These are phyloP conservation scores for Scenedesmus sp. DNA, from an alignment of 163 green algal species.

Conservation along the genomic window DNA sequence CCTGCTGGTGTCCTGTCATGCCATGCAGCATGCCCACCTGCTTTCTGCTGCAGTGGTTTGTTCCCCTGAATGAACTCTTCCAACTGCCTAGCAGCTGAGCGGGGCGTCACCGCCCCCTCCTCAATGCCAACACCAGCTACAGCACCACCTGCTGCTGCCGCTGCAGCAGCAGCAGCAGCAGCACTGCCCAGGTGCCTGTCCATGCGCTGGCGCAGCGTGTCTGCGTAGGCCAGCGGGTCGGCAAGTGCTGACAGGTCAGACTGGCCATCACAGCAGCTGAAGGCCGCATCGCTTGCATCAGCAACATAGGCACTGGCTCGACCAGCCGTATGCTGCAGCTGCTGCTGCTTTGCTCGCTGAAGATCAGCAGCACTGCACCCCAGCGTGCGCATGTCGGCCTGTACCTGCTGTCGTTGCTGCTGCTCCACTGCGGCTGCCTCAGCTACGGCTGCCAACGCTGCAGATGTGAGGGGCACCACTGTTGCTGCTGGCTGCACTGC, in stretches of 20 bases:
- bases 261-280: slow-evolving; percentile 31
- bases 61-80: not conserved
- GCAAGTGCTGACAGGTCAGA: slow-evolving; percentile 45
- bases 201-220: not conserved
- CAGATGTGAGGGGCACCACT: slow-evolving; percentile 1
- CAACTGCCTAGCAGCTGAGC: not conserved
- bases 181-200: slow-evolving; percentile 5
- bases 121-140: not conserved
- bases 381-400: no score
- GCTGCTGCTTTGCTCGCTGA: not conserved
- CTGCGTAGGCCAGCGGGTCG: slow-evolving; percentile 23
- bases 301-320: not conserved
- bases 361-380: not conserved
- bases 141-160: not conserved
- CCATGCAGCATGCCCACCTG: not conserved
- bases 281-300: not conserved
- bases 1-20: not conserved
- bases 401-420: slow-evolving; percentile 16
- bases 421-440: not conserved
- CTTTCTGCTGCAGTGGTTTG: slow-evolving; percentile 10
- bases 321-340: not conserved
- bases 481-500: not conserved
- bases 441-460: slow-evolving; percentile 23
- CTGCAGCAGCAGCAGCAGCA: not conserved
- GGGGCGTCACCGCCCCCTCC: not conserved